These are phyloP conservation scores for Plasmodium berghei DNA, from an alignment of 169 alveolate species.

Conservation along the genomic window DNA sequence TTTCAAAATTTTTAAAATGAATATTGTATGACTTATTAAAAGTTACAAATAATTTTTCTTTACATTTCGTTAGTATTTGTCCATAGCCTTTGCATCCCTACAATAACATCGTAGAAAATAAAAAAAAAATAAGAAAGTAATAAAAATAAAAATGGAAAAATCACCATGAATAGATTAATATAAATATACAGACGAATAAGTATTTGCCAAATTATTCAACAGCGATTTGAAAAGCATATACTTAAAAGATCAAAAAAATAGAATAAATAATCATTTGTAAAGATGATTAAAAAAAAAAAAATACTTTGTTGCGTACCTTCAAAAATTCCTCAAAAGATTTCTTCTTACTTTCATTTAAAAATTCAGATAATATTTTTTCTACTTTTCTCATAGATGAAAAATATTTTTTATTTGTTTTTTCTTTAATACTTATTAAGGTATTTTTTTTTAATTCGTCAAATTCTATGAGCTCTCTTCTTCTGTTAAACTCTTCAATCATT, in stretches of 20 bases:
- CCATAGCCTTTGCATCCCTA: constrained; percentile 69
- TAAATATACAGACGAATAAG: too few relatives aligned
- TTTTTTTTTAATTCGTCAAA: constrained; percentile 55
- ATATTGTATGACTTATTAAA: constrained; percentile 49
- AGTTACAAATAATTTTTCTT: constrained; percentile 51
- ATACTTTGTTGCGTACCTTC: constrained; percentile 12
- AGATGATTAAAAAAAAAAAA: too few relatives aligned
- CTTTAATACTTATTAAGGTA: constrained; percentile 37
- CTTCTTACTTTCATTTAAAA: constrained; percentile 63
- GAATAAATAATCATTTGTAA: too few relatives aligned
- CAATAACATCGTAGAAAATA: background rate
- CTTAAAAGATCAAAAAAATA: too few relatives aligned
- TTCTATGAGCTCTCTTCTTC: constrained; percentile 41
- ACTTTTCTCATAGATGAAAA: constrained; percentile 55
- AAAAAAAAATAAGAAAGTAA: background rate
- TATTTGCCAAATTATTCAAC: too few relatives aligned
- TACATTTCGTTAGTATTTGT: constrained; percentile 58
- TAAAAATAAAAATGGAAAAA: too few relatives aligned
- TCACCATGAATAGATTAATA: too few relatives aligned
- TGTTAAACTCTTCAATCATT: constrained; percentile 40
- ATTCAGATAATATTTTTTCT: constrained; percentile 57
- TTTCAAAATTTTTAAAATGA: constrained; percentile 57
- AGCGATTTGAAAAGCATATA: too few relatives aligned
- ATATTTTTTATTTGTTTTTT: constrained; percentile 50
- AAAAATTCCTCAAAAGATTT: constrained; percentile 58